phyloP scores from a whole-genome alignment of 176 grass and related monocot genomes.

The Rhynchospora pubera region DNA sequence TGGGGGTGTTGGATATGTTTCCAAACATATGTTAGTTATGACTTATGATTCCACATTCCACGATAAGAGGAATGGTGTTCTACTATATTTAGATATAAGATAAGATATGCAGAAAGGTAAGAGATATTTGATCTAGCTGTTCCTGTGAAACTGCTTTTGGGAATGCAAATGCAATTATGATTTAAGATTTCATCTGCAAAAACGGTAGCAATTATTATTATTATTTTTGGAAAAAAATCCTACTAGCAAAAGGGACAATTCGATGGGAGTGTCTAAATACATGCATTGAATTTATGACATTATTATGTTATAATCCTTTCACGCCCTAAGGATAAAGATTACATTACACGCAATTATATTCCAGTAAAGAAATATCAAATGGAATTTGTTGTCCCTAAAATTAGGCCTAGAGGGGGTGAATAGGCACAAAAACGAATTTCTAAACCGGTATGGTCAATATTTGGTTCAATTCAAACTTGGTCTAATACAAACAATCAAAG shows the following conservation, averaged over 20 bases:
- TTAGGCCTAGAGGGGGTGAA: no score
- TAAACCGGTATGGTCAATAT: no score
- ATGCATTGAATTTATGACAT: not conserved
- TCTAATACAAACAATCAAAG: no score
- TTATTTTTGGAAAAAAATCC: not conserved
- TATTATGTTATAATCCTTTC: not conserved
- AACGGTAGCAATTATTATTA: not conserved
- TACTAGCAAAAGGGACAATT: not conserved
- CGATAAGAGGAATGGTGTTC: not conserved
- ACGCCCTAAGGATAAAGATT: not conserved
- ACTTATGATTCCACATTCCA: not conserved
- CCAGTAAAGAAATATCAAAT: no score
- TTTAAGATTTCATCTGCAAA: not conserved
- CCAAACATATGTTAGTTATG: not conserved
- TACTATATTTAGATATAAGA: not conserved
- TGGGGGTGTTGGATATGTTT: not conserved
- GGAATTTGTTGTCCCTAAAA: no score
- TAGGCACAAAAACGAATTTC: no score
- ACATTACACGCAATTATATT: no score
- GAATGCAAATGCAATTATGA: not conserved
- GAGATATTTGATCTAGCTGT: not conserved
- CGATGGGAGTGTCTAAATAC: not conserved
- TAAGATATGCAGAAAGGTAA: not conserved
- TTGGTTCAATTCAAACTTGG: no score
- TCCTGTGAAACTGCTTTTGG: not conserved